Evolutionary conservation across 306 rosid species (phyloP), one percentile per base, ranked within the genome.

Genomic region (Dryas alaskensis): DNA sequence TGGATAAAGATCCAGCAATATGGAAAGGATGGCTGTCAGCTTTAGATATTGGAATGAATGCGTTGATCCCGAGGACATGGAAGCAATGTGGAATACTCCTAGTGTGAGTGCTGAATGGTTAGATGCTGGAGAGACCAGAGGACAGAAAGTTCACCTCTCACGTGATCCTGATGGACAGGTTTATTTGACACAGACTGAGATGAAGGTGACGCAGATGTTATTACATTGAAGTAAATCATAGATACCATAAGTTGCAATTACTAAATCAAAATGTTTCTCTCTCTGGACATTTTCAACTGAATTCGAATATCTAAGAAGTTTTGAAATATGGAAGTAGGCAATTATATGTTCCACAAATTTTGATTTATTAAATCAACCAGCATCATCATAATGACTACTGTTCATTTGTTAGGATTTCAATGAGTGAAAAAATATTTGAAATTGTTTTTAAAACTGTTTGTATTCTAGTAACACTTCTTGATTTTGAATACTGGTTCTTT

Each of bases 141-240:
- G 72, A 43, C 87, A 57, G 65, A 91, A 84, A 80, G 86, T 93
- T 80, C 98, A 91, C 66, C 87, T 93, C 73, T 91, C 92, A 4
- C 89, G 98, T 6, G 94, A 93, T 88, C 98, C 98, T 7, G 98
- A 93, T 46, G 98, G 97, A 14, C 91, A 93, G 61, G 87, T 91
- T 37, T 91, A 86, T 80, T 75, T 93, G 82, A 93, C 98, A 57
- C 97, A 89, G 74, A 91, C 89, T 3, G 98, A 93, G 86, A 88
- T 93, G 92, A 91, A 86, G 97, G 96, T 91, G 67, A 27, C 7
- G 45, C 10, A 63, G 42, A 45, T 53, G 8, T 55, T 27, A 10
- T 8, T 53, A 44, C 67, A 60, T 68, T 60, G 55, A 77, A 48
- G 48, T n/a, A 67, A 67, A 59, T 76, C 39, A n/a, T 4, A 42